A percentile compares a stretch with the other conserved stretches of the same genome.
Conservation (phyloP, 2,329 filamentous ascomycete genomes). For the Stemphylium vesicarium region DNA sequence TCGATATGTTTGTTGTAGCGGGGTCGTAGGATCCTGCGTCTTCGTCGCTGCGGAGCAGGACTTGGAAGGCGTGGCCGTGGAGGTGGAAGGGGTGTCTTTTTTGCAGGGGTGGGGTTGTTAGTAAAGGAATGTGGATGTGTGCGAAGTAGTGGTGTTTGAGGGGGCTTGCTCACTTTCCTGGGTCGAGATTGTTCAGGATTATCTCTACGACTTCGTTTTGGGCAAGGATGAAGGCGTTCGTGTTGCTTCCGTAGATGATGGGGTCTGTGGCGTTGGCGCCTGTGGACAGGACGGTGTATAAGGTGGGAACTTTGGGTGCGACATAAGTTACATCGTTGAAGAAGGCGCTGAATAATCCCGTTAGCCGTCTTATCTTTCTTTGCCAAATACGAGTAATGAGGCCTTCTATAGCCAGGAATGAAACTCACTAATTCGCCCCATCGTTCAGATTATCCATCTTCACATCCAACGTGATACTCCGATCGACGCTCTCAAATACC, state of each 20-base stretch:
- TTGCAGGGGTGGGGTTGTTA: background rate
- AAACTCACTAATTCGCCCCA: conserved; percentile 67
- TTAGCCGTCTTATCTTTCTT: background rate
- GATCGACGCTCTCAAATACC: conserved; percentile 67
- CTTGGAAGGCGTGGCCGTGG: conserved; percentile 60
- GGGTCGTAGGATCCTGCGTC: conserved; percentile 57
- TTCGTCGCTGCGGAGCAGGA: conserved; percentile 41
- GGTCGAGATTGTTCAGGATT: conserved; percentile 77
- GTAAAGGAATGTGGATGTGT: conserved; percentile 4
- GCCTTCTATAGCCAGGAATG: too few relatives aligned
- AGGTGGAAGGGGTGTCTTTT: conserved; percentile 69
- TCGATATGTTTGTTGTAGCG: conserved; percentile 28
- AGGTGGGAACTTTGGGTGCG: conserved; percentile 74
- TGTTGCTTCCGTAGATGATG: conserved; percentile 59
- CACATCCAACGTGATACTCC: conserved; percentile 64
- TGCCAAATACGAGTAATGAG: too few relatives aligned
- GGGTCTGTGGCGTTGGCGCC: conserved; percentile 55
- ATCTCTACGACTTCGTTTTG: conserved; percentile 73
- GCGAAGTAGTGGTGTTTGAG: conserved; percentile 57
- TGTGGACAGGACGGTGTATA: conserved; percentile 76
- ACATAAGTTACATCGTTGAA: conserved; percentile 79
- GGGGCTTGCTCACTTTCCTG: conserved; percentile 61
- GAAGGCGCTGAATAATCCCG: conserved; percentile 46
- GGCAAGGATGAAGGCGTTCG: conserved; percentile 67
- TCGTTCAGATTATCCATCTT: conserved; percentile 71